Base-by-base conservation (phyloP, 2,329 filamentous ascomycete species). In the Nemania sp. region DNA sequence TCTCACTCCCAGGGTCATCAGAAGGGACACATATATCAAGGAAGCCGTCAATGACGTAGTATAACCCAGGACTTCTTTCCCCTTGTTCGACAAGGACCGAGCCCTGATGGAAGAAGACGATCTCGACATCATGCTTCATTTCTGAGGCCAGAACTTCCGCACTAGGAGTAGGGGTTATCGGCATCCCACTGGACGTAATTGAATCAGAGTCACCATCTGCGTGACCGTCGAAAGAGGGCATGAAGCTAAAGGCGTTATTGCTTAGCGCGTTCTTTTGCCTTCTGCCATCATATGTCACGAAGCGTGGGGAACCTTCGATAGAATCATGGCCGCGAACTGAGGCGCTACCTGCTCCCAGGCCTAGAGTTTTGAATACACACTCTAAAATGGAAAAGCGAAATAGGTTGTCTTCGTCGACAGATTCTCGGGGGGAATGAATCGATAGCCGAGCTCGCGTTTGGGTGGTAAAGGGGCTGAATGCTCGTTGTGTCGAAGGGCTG, bases 31-130 rank as follows among this genome's bases (percentile, higher is more conserved):
- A 92, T 45, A 98, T 93, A 70, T 99, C 95, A 37, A 99, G 79
- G 69, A 99, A 99, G 0, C 95, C 95, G 73, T 99, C 95, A 51
- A 99, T 90, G 2, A 99, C 94, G 75, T 99, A 99, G 77, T 99
- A 99, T 0, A 99, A 75, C 0, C 95, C 95, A 0, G 95, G 95
- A 68, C 96, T 97, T n/a, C 95, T 86, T 74, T 99, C 95, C 10
- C 95, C 94, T 77, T 98, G 93, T 71, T 99, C 95, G 0, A 99
- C 93, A 15, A 99, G 82, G 0, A 99, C 90, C 1, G 95, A 94
- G 2, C 91, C 93, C 74, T 98, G 91, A 0, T 93, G 94, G 67
- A 99, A 99, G 78, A 91, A 98, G 5, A 99, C 95, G 66, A 99
- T 97, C 72, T 99, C 95, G 2, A 98, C 86, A 54, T 99, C 95